A percentile compares a stretch with the other conserved stretches of the same genome.
Conservation (phyloP, 2,329 filamentous ascomycete genomes). For the Aspergillus caelatus region DNA sequence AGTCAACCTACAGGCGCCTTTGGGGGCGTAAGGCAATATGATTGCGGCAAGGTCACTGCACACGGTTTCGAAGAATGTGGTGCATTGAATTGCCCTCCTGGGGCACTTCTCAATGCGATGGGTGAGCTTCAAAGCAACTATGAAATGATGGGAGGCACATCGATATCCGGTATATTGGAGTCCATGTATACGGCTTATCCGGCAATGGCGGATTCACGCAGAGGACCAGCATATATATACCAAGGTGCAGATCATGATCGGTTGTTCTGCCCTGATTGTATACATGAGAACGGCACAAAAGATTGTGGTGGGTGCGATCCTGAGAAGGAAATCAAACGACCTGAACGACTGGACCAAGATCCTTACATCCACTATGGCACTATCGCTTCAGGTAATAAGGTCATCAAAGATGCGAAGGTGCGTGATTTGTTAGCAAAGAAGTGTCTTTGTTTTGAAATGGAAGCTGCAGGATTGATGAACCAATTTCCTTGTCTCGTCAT, state of each 20-base stretch:
- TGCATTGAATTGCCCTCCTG: not conserved
- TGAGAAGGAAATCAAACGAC: not conserved
- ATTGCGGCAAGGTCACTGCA: conserved; percentile 2
- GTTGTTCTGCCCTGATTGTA: conserved; percentile 1
- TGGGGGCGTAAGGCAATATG: conserved; percentile 9
- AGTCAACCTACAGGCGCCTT: conserved; percentile 3
- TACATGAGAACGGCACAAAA: not conserved
- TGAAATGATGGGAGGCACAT: not conserved
- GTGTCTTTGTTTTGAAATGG: conserved; percentile 9
- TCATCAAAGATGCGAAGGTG: not conserved
- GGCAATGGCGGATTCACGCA: conserved; percentile 4
- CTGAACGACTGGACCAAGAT: not conserved
- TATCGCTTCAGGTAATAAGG: conserved; percentile 8
- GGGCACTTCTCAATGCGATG: not conserved
- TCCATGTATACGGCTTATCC: not conserved
- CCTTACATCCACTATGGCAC: conserved; percentile 6
- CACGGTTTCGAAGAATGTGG: not conserved
- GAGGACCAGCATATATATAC: not conserved
- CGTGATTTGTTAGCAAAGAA: not conserved
- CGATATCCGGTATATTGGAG: not conserved
- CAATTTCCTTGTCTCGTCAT: conserved; percentile 5
- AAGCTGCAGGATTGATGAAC: conserved; percentile 11
- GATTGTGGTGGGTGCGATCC: not conserved
- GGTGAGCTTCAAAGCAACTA: not conserved
- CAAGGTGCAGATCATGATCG: not conserved